A percentile compares a stretch with the other conserved stretches of the same genome.
Evolutionary conservation across 805 yeast species (phyloP).

Genomic region (Ogataea zsoltii): DNA sequence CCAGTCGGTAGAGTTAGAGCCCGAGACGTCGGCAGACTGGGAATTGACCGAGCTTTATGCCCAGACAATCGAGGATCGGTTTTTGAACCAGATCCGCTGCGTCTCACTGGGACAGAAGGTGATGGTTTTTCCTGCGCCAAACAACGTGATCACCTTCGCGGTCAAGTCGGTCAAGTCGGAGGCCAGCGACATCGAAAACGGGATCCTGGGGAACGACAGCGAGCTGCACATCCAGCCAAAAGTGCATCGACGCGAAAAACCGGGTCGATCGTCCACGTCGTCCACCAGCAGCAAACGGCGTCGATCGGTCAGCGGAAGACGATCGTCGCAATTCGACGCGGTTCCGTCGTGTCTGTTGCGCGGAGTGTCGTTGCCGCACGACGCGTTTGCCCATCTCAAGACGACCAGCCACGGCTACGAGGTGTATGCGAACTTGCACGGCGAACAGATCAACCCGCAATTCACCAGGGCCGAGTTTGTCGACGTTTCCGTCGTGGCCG

Average conservation of each 20-base stretch:
- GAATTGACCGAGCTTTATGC: constrained; percentile 86
- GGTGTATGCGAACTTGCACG: constrained; percentile 47
- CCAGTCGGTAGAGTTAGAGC: constrained; percentile 71
- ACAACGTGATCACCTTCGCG: constrained; percentile 56
- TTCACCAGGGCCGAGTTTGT: constrained; percentile 45
- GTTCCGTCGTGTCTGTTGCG: constrained; percentile 45
- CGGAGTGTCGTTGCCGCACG: constrained; percentile 59
- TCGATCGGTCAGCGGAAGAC: constrained; percentile 32
- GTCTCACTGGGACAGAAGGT: constrained; percentile 59
- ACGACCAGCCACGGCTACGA: constrained; percentile 32
- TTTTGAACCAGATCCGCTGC: constrained; percentile 79
- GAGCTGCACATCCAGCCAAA: constrained; percentile 68
- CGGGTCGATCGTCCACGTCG: constrained; percentile 7
- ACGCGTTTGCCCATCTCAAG: constrained; percentile 27
- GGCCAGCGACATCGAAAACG: constrained; percentile 29
- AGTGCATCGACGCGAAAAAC: constrained; percentile 27
- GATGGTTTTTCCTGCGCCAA: constrained; percentile 68
- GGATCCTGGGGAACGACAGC: constrained; percentile 42
- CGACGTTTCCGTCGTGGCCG: constrained; percentile 51
- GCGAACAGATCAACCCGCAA: constrained; percentile 28
- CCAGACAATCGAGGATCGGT: constrained; percentile 65
- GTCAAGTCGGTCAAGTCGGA: constrained; percentile 46
- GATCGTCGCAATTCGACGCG: constrained; percentile 33
- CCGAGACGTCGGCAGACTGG: constrained; percentile 81
- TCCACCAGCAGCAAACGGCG: constrained; percentile 20